These are phyloP conservation scores for Colletotrichum orchidophilum DNA, from an alignment of 2,329 filamentous ascomycete genomes.

Conservation along the genomic window DNA sequence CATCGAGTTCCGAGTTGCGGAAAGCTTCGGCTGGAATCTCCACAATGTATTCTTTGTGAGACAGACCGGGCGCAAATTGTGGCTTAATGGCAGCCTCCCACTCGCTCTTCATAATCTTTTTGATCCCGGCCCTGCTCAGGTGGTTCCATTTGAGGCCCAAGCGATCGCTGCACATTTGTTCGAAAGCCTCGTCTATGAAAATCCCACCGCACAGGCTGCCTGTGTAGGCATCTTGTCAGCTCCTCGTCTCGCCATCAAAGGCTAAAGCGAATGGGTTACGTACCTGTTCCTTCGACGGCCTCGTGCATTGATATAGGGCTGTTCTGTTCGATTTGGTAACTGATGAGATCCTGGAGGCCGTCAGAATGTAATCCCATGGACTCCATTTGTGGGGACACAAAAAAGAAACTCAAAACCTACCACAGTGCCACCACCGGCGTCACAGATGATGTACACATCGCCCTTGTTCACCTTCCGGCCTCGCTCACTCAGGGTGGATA, in stretches of 20 bases:
- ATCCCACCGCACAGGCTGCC: constrained; percentile 50
- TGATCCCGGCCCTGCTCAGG: not conserved
- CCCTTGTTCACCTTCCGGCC: constrained; percentile 10
- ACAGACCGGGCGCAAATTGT: constrained; percentile 29
- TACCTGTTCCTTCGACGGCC: constrained; percentile 48
- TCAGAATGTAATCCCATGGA: not conserved
- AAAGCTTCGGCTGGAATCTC: not conserved
- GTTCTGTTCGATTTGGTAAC: constrained; percentile 41
- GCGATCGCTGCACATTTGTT: constrained; percentile 39
- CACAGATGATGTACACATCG: constrained; percentile 44
- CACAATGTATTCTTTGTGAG: not conserved
- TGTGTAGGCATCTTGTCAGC: constrained; percentile 25
- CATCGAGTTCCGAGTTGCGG: not conserved
- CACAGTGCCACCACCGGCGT: constrained; percentile 48
- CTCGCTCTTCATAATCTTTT: constrained; percentile 28
- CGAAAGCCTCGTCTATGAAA: constrained; percentile 51
- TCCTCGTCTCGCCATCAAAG: too few relatives aligned
- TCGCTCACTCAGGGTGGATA: constrained; percentile 45
- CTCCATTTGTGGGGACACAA: not conserved
- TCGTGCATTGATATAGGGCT: constrained; percentile 45
- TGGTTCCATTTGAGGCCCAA: not conserved
- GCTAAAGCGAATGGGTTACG: not conserved
- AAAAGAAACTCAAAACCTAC: not conserved
- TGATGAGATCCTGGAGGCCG: constrained; percentile 48
- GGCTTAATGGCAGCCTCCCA: constrained; percentile 41